phyloP scores from a whole-genome alignment of 371 early-diverging fungal genomes.

The Mortierella sp. region DNA sequence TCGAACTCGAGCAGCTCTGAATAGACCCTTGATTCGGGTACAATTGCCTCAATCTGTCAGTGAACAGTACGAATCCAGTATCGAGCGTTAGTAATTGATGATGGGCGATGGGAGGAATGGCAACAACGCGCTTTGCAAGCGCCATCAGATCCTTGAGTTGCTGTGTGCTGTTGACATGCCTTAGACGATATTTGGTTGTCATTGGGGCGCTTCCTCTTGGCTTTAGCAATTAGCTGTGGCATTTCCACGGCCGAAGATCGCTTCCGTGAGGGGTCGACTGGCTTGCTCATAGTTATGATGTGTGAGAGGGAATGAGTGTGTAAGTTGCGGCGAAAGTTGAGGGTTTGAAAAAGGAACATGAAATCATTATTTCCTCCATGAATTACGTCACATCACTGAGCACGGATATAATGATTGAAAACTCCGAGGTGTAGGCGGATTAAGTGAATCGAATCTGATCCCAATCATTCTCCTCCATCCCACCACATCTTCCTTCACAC shows the following conservation, averaged over 20 bases:
- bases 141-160: neutral
- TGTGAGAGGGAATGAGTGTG: neutral
- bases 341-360: neutral
- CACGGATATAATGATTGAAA: neutral
- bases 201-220: conserved; percentile 54
- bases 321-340: neutral
- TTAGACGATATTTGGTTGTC: conserved; percentile 56
- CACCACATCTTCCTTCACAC: conserved; percentile 10
- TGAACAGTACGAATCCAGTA: neutral
- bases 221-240: conserved; percentile 42
- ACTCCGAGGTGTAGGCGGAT: neutral
- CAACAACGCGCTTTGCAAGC: conserved; percentile 2
- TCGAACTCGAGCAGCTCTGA: conserved; percentile 88
- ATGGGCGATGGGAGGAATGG: neutral
- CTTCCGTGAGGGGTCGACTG: conserved; percentile 49
- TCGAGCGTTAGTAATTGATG: too few relatives aligned
- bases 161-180: conserved; percentile 23
- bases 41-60: conserved; percentile 82
- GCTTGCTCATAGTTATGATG: neutral
- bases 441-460: neutral
- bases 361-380: neutral
- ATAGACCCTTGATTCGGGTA: conserved; percentile 93
- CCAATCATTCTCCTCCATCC: conserved; percentile 17
- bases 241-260: conserved; percentile 39
- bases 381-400: too few relatives aligned